Evolutionary conservation across 768 basidiomycete genomes (phyloP), one percentile per base, ranked within the genome.

Genomic region (Boletus eberwhitei): DNA sequence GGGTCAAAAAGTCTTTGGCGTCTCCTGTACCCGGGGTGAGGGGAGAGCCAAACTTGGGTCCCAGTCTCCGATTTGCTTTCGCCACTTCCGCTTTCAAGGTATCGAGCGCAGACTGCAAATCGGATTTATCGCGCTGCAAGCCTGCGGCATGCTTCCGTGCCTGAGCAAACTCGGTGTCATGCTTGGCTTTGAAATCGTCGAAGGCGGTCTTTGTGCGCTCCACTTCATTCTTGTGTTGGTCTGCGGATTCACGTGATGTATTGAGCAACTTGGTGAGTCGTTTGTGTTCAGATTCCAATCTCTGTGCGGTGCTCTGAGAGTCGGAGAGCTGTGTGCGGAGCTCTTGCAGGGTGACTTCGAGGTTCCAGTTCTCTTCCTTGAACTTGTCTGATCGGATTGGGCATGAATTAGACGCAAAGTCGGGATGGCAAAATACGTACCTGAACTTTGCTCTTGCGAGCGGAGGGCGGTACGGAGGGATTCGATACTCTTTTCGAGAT

Each of bases 331-430:
- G 84, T 1, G 81, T 74, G 37, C 87, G 86, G 22, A 94, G 79
- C 55, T 97, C 94, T 69, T 98, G 96, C 29, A 93, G 76, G 16
- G 83, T 82, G 46, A 98, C 93, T 75, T 98, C 96, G 53, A 98
- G 85, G 66, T 98, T 96, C 97, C 97, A 98, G 70, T 97, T 98
- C 73, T 95, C 93, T 74, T 98, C 96, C 74, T 93, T 93, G 83
- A 86, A 96, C 59, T 93, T 93, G 70, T 98, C 96, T 88, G 64
- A 29, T 52, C 50, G 46, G 55, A 34, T 34, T 31, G 22, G 8
- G 13, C 2, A 8, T 64, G 9, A 52, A 34, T 58, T 26, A 2
- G n/a, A 52, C 38, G 29, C 45, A 21, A 52, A 4, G 31, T 32
- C 26, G 31, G 8, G 29, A 37, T n/a, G 19, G 19, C 1, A 46